Conservation (phyloP, 495 filamentous ascomycete genomes). For the Xylaria nigripes region DNA sequence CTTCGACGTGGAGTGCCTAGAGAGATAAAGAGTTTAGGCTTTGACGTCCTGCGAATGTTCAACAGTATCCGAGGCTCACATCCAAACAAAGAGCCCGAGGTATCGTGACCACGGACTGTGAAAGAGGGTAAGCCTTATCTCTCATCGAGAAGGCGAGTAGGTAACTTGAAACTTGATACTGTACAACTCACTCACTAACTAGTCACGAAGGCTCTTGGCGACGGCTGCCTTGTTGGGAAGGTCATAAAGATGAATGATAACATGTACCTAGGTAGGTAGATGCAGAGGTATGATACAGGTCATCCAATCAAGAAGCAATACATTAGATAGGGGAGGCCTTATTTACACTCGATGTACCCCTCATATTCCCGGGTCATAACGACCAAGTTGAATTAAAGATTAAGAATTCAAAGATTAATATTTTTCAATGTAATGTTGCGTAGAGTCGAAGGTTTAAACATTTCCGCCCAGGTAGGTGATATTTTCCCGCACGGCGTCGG, state of each 20-base stretch:
- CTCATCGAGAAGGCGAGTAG: not conserved
- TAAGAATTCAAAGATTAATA: too few species aligned
- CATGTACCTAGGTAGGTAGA: too few species aligned
- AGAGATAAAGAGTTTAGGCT: not conserved
- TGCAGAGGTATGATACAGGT: not conserved
- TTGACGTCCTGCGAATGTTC: not conserved
- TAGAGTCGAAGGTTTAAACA: slow-evolving; percentile 17
- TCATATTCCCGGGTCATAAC: not conserved
- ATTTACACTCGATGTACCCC: not conserved
- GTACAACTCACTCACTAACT: not conserved
- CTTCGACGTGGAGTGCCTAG: not conserved
- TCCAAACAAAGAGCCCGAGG: not conserved
- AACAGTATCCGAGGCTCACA: not conserved
- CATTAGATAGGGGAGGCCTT: not conserved
- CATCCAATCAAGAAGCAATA: not conserved
- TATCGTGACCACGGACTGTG: not conserved
- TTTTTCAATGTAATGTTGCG: too few species aligned
- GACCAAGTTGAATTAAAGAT: not conserved
- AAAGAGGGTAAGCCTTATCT: not conserved
- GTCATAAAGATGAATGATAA: not conserved
- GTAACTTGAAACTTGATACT: too few species aligned
- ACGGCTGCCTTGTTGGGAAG: not conserved
- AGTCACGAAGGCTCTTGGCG: not conserved
- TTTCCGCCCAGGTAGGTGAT: slow-evolving; percentile 47
- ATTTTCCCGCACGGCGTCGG: slow-evolving; percentile 39